Evolutionary conservation across 768 basidiomycete species (phyloP).

Genomic region (Leccinum imitatum): DNA sequence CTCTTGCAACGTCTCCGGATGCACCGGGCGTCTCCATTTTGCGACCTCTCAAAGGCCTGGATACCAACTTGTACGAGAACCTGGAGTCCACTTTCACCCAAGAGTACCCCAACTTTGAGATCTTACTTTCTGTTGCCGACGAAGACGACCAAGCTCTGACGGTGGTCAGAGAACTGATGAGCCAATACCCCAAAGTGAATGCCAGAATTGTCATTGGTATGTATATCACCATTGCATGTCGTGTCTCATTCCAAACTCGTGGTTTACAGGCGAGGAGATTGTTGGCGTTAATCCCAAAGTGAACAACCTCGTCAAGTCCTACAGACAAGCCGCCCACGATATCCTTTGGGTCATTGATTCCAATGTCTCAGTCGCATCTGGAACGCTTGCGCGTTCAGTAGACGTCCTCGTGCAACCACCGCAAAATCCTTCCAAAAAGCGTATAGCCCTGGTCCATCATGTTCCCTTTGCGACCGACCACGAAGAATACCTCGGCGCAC

Average conservation of each 20-base stretch:
- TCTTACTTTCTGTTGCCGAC: constrained; percentile 89
- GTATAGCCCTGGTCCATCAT: constrained; percentile 90
- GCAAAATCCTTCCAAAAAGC: constrained; percentile 35
- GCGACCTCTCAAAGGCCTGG: constrained; percentile 91
- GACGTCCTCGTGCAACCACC: constrained; percentile 59
- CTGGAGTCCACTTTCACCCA: constrained; percentile 90
- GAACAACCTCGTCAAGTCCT: constrained; percentile 90
- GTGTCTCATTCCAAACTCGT: not conserved
- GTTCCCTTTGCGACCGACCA: constrained; percentile 85
- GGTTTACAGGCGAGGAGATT: constrained; percentile 65
- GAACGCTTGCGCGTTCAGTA: constrained; percentile 82
- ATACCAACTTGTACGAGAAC: constrained; percentile 95
- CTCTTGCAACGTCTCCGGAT: constrained; percentile 48
- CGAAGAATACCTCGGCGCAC: constrained; percentile 70
- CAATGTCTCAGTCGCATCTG: constrained; percentile 77
- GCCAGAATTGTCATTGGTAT: constrained; percentile 76
- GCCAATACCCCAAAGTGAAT: constrained; percentile 74
- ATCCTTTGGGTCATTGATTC: constrained; percentile 97
- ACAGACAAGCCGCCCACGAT: constrained; percentile 77
- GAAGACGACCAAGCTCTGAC: constrained; percentile 85
- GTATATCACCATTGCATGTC: constrained; percentile 17
- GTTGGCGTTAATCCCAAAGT: constrained; percentile 97
- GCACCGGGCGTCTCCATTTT: constrained; percentile 94
- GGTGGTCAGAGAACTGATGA: constrained; percentile 74
- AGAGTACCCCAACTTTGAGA: constrained; percentile 89